These are phyloP conservation scores for Xylariales sp. DNA, from an alignment of 2,329 filamentous ascomycete species.

Conservation along the genomic window DNA sequence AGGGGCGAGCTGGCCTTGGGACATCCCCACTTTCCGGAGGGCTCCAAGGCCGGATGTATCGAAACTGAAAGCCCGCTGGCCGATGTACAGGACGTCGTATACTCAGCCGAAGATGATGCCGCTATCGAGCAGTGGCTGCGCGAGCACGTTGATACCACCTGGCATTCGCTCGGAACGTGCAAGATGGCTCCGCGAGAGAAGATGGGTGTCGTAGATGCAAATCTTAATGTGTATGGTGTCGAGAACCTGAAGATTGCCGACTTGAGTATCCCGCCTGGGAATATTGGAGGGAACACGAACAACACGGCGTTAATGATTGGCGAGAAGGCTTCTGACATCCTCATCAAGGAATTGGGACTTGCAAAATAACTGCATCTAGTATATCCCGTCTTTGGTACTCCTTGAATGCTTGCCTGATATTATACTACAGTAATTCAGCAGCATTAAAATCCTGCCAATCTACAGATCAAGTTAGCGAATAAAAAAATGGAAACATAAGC, in stretches of 20 bases:
- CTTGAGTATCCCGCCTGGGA: constrained; percentile 28
- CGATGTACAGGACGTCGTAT: constrained; percentile 36
- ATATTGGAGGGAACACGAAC: constrained; percentile 41
- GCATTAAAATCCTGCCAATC: too few species aligned
- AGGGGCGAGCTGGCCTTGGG: constrained; percentile 36
- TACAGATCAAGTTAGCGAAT: too few species aligned
- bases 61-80: constrained; percentile 27
- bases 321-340: constrained; percentile 40
- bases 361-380: too few species aligned
- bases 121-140: constrained; percentile 38
- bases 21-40: constrained; percentile 38
- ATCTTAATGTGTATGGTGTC: constrained; percentile 34
- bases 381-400: background rate
- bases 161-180: constrained; percentile 37
- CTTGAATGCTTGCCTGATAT: too few species aligned
- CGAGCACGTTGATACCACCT: constrained; percentile 33
- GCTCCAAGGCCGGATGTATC: constrained; percentile 33
- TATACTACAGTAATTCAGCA: too few species aligned
- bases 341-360: constrained; percentile 31
- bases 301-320: constrained; percentile 44
- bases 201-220: constrained; percentile 35
- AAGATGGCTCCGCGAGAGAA: constrained; percentile 36
- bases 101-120: constrained; percentile 40
- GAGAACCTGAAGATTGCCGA: constrained; percentile 35
- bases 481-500: too few species aligned